Percentiles rank a stretch among this genome's conserved stretches.
Conservation (phyloP, 2,329 filamentous ascomycete species). For the Aureobasidium musti region DNA sequence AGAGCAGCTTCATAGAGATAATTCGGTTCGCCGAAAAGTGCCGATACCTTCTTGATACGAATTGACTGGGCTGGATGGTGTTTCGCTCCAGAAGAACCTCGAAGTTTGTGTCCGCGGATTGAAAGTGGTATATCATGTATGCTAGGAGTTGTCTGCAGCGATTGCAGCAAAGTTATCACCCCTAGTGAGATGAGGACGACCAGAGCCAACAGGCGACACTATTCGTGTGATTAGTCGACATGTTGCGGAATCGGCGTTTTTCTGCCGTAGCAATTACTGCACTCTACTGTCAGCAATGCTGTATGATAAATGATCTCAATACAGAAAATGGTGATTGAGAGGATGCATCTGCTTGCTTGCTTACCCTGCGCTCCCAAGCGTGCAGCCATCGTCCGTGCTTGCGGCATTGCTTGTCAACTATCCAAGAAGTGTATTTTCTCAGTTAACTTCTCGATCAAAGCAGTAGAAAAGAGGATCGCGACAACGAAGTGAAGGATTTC, state of each 20-base stretch:
- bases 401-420: slow-evolving; percentile 9
- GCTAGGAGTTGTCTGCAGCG: slow-evolving; percentile 1
- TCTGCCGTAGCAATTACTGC: not conserved
- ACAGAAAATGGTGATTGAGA: not conserved
- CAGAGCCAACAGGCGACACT: slow-evolving; percentile 15
- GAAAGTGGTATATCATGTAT: slow-evolving; percentile 4
- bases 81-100: not conserved
- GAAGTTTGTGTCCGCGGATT: slow-evolving; percentile 3
- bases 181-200: slow-evolving; percentile 1
- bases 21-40: slow-evolving; percentile 41
- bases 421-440: not conserved
- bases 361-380: slow-evolving; percentile 17
- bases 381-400: slow-evolving; percentile 24
- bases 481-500: not conserved
- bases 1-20: slow-evolving; percentile 44
- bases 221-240: slow-evolving; percentile 10
- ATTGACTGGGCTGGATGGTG: not conserved
- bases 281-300: slow-evolving; percentile 16
- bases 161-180: slow-evolving; percentile 17
- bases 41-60: slow-evolving; percentile 41
- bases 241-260: not conserved
- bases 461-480: not conserved
- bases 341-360: not conserved
- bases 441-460: not conserved
- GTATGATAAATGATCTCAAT: not conserved